Percentiles rank a stretch among this genome's conserved stretches.
Evolutionary conservation across 352 stramenopile genomes (phyloP).

Genomic region (Globisporangium cystogenes): DNA sequence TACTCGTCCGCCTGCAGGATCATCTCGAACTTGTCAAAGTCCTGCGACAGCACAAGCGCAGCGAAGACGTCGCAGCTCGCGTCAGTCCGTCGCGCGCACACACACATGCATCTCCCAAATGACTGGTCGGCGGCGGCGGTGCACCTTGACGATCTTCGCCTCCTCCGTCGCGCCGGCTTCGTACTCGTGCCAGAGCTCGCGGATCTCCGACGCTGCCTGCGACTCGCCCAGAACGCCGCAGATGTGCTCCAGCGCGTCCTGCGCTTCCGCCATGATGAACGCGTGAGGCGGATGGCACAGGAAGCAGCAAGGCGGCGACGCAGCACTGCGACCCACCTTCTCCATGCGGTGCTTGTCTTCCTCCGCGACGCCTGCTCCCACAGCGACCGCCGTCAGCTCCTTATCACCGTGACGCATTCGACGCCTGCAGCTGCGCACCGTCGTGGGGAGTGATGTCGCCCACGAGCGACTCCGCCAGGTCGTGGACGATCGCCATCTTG

Average conservation of each 20-base stretch:
- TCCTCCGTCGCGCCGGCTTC: conserved; percentile 76
- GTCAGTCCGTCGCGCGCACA: neutral
- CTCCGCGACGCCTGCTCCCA: conserved; percentile 64
- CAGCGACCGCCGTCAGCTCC: neutral
- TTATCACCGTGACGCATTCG: neutral
- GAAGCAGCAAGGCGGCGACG: neutral
- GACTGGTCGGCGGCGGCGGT: too few species aligned
- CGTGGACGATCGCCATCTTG: conserved; percentile 92
- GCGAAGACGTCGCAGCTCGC: neutral
- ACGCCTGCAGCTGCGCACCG: conserved; percentile 18
- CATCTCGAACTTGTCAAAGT: conserved; percentile 96
- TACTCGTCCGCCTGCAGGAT: conserved; percentile 93
- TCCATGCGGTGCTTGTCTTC: conserved; percentile 90
- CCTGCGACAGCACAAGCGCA: conserved; percentile 16
- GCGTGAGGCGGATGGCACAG: too few species aligned
- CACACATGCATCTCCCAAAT: too few species aligned
- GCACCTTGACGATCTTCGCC: conserved; percentile 85
- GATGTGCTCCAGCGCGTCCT: conserved; percentile 71
- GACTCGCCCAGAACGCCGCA: conserved; percentile 50
- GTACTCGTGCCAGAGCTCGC: conserved; percentile 85
- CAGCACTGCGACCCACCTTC: conserved; percentile 28
- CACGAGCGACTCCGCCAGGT: conserved; percentile 90
- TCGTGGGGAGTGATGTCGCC: conserved; percentile 93
- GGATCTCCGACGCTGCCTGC: conserved; percentile 51
- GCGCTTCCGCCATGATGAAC: too few species aligned